Base-by-base conservation (phyloP, 768 basidiomycete species). In the Nidularia pulvinata region DNA sequence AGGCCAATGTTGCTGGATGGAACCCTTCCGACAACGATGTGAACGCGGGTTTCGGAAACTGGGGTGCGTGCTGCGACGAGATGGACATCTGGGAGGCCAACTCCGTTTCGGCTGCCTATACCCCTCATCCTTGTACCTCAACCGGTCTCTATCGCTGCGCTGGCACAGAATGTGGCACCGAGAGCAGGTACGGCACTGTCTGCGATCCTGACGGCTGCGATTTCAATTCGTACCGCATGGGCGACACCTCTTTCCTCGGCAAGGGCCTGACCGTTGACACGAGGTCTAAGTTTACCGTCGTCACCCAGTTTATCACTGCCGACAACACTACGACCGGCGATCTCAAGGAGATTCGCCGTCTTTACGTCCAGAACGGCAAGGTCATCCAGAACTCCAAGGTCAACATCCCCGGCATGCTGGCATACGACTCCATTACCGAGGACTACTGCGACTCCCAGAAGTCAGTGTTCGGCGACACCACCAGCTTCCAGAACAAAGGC, bases 31-130 rank as follows among this genome's bases (percentile, higher is more conserved):
- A 66, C 51, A 71, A 57, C 57, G 66, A 69, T 51, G 50, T 68
- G 54, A 80, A 79, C 64, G 59, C 76, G 9, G 78, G 78, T 14
- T 65, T 60, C 5, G 78, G 78, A 22, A 33, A 58, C n/a, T 66
- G 60, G 54, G 78, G 78, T 53, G 61, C 78, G 6, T 80, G 78
- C 70, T 80, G 78, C 64, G 69, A 59, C 51, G 78, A 79, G 65
- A 80, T 80, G 78, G 78, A 80, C 58, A 68, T 80, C 57, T 80
- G 78, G 78, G 78, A 79, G 58, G 76, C 77, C 52, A 79, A 79
- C 69, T 66, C 65, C 54, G 65, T 69, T 53, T 65, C 78, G 9
- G 62, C 75, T 11, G 79, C 78, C 4, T 73, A 62, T 64, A 80
- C 79, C 33, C 74, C 79, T 36, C 78, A 80, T 63, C 65, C 69